Percentiles rank a stretch among this genome's conserved stretches.
Evolutionary conservation across 2,329 filamentous ascomycete species (phyloP).

Genomic region (Monosporascus ibericus): DNA sequence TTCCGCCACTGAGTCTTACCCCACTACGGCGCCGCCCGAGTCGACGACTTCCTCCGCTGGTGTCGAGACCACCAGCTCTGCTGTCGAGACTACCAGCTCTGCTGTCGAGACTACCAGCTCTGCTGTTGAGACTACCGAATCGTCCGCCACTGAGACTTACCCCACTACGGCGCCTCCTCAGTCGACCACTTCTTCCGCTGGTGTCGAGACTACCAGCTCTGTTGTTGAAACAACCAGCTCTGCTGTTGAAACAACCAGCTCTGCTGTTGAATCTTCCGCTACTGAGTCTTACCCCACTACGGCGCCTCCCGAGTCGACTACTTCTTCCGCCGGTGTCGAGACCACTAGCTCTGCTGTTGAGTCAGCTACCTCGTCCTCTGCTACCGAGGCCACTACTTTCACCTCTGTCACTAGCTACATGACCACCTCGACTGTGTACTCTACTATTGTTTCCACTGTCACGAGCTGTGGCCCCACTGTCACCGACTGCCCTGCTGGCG

Average conservation of each 20-base stretch:
- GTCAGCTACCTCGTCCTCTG: conserved; percentile 11
- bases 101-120: conserved; percentile 4
- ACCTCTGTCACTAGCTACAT: conserved; percentile 31
- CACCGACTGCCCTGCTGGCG: conserved; percentile 40
- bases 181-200: conserved; percentile 8
- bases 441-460: conserved; percentile 43
- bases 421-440: conserved; percentile 44
- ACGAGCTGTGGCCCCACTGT: conserved; percentile 46
- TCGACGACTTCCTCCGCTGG: conserved; percentile 7
- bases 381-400: conserved; percentile 5
- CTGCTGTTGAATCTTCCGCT: conserved; percentile 14
- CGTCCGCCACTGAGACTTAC: conserved; percentile 13
- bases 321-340: conserved; percentile 2
- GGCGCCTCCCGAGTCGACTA: conserved; percentile 7
- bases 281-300: conserved; percentile 5
- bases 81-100: conserved; percentile 15
- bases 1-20: conserved; percentile 12
- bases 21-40: conserved; percentile 4
- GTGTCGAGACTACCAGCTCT: conserved; percentile 3
- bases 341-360: conserved; percentile 15
- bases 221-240: conserved; percentile 8
- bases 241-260: conserved; percentile 9
- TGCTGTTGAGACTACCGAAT: conserved; percentile 2
- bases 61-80: conserved; percentile 9
- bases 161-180: conserved; percentile 3